phyloP scores from a whole-genome alignment of 306 rosid species.

The Vachellia collinsii region DNA sequence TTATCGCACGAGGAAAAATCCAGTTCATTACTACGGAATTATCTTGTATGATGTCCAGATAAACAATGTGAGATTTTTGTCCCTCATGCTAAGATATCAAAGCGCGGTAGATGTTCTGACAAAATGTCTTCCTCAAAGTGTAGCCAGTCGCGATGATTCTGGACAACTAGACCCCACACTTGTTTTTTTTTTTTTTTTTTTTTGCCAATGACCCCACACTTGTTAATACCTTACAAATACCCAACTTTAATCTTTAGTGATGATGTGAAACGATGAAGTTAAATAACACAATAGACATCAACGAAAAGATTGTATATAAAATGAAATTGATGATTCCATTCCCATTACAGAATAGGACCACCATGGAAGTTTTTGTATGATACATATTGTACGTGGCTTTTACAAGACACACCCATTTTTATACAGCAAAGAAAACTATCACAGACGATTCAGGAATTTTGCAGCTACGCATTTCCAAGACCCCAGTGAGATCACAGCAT shows the following conservation, averaged over 20 bases:
- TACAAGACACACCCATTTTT: constrained; percentile 51
- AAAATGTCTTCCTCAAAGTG: constrained; percentile 1
- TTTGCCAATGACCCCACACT: neutral
- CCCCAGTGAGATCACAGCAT: constrained; percentile 41
- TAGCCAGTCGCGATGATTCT: neutral
- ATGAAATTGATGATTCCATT: constrained; percentile 26
- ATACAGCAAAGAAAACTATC: constrained; percentile 47
- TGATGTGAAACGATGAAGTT: neutral
- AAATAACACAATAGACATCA: neutral
- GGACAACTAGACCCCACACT: neutral
- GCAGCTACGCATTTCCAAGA: constrained; percentile 45
- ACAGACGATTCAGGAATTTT: constrained; percentile 54
- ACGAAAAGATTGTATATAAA: constrained; percentile 8
- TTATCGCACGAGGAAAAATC: neutral
- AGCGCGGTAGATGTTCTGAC: neutral
- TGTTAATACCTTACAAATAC: neutral
- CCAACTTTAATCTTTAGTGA: neutral
- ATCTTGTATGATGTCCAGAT: neutral
- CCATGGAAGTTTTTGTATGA: constrained; percentile 29
- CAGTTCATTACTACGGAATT: neutral
- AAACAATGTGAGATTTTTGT: neutral
- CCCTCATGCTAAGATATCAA: neutral
- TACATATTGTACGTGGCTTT: neutral
- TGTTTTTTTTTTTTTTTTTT: too few species aligned
- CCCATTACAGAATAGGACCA: constrained; percentile 3